phyloP scores from a whole-genome alignment of 148 eudicot genomes.

The Cornus suecica region DNA sequence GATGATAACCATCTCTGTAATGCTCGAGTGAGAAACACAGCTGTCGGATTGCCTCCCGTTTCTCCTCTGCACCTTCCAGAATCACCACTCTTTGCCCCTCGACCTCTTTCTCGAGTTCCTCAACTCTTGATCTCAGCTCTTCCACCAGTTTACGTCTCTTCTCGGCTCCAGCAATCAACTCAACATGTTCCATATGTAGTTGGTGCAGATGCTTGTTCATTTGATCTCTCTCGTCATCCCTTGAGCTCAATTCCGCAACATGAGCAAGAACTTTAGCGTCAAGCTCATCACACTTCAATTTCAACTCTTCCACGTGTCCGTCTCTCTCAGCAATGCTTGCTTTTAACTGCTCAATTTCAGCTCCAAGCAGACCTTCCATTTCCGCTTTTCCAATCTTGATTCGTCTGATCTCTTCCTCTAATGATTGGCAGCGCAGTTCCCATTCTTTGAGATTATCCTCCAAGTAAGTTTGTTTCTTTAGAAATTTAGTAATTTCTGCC shows the following conservation, averaged over 20 bases:
- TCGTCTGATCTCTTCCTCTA: constrained; percentile 57
- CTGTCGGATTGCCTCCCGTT: constrained; percentile 83
- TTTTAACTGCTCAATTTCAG: constrained; percentile 56
- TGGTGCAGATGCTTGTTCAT: constrained; percentile 48
- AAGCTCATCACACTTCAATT: constrained; percentile 41
- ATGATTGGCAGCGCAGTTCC: constrained; percentile 61
- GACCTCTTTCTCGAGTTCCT: constrained; percentile 49
- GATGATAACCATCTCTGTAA: constrained; percentile 61
- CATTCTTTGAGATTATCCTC: constrained; percentile 64
- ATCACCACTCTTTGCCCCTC: constrained; percentile 46
- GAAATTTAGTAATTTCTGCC: constrained; percentile 52
- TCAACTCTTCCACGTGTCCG: constrained; percentile 26
- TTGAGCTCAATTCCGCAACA: constrained; percentile 28
- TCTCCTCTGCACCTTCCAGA: constrained; percentile 69
- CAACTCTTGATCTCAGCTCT: constrained; percentile 39
- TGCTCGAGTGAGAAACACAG: constrained; percentile 84
- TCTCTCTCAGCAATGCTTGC: constrained; percentile 45
- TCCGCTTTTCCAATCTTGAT: constrained; percentile 38
- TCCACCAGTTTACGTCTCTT: constrained; percentile 25
- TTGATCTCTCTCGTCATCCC: constrained; percentile 36
- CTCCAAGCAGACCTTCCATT: constrained; percentile 34
- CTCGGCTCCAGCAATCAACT: constrained; percentile 31
- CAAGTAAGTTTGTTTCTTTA: constrained; percentile 50
- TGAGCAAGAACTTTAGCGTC: constrained; percentile 22
- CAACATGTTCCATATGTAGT: constrained; percentile 42